Evolutionary conservation across 2,329 filamentous ascomycete species (phyloP), one percentile per base, ranked within the genome.

Genomic region (Kalmusia sp.): DNA sequence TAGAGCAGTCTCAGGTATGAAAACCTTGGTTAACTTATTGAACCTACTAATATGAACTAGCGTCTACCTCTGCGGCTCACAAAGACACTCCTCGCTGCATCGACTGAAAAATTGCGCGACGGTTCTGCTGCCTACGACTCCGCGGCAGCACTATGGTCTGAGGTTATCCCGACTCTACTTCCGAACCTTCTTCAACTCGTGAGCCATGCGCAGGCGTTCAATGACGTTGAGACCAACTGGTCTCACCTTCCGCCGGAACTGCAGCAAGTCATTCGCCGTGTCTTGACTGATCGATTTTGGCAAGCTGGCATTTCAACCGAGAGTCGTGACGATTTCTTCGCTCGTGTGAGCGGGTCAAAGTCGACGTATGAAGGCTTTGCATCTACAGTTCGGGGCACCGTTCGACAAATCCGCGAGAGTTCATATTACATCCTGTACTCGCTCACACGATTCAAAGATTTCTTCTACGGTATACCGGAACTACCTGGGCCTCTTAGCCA

Each of bases 231-330:
- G 17, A 65, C 57, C 51, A 96, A 92, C 68, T 99, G 95, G 93
- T 80, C 83, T 8, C 84, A 87, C 27, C 77, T 96, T 14, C 88
- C 92, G 1, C 72, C 80, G 9, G 91, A 96, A 35, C 88, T 96
- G 80, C 87, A 87, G 53, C 78, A 83, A 4, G 86, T 96, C 47
- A 90, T 98, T 33, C 84, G 87, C 37, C 85, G 91, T 19, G 92
- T 98, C 17, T 79, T 99, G 19, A 96, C 92, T 12, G 95, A 99
- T 74, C 85, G 95, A 21, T 99, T 99, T 73, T 99, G 95, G 95
- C 95, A 99, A 79, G 92, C 93, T 6, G 95, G 95, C 8, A 99
- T 99, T 45, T 98, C 95, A 0, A 90, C 89, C 57, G 95, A 96
- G 22, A 98, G 91, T 64, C 92, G 95, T 71, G 95, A 98, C 58